Base-by-base conservation (phyloP, 2,329 filamentous ascomycete species). In the Hypoxylon sp. region DNA sequence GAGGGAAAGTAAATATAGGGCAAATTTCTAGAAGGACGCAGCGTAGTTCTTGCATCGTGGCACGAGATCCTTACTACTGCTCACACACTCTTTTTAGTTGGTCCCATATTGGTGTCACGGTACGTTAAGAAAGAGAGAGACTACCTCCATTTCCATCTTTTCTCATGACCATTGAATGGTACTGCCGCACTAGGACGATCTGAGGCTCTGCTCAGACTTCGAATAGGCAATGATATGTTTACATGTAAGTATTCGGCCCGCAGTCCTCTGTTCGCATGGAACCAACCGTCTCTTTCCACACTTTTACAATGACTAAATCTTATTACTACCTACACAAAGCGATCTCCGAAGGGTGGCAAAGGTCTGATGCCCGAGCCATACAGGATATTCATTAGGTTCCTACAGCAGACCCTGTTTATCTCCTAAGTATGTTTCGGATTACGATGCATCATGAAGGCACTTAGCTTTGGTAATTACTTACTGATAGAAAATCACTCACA, bases 31-130 rank as follows among this genome's bases (percentile, higher is more conserved):
- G 42, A 53, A 50, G 37, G 15, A 55, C 55, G 50, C 55, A 59
- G 45, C 61, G 46, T 38, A 17, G 26, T 36, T 51, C 37, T 55
- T 62, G 64, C 62, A 66, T 66, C 63, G 63, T 67, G 45, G 51
- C 52, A 67, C 46, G 50, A 54, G 55, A 60, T 53, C 57, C 40
- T 38, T 61, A 51, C 55, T 55, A 54, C 60, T 57, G 37, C 36
- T 49, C 26, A 27, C 20, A 41, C 26, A 55, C 49, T 58, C 44
- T 42, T 55, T 49, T 48, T 46, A 57, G 30, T 23, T 29, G 23
- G 13, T n/a, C 44, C 26, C 31, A 32, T 44, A 57, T 30, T 53
- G 45, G 43, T 13, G 26, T 42, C 42, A 34, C 35, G 35, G 23
- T 25, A 49, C 27, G 23, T 36, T 30, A 43, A 29, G 20, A 32